Percentiles rank a stretch among this genome's conserved stretches.
Evolutionary conservation across 2,329 filamentous ascomycete species (phyloP).

Genomic region (Neonectria magnoliae): DNA sequence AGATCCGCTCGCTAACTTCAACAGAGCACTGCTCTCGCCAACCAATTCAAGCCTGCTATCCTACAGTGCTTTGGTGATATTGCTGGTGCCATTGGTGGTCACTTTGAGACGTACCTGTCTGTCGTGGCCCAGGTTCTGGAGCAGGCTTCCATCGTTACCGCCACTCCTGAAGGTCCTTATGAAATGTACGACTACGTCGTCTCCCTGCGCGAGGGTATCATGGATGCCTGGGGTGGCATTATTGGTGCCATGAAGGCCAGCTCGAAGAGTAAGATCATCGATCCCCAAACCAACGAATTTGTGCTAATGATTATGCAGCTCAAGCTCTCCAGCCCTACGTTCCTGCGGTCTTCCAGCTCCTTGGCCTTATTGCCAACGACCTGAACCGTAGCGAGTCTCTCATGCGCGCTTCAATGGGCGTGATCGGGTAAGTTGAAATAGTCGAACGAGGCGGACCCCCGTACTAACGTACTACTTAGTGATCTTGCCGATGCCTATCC

Average conservation of each 20-base stretch:
- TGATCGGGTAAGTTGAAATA: conserved; percentile 79
- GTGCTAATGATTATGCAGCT: conserved; percentile 59
- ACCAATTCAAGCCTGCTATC: conserved; percentile 98
- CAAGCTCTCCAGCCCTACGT: conserved; percentile 80
- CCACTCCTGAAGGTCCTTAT: conserved; percentile 81
- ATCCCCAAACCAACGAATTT: not conserved
- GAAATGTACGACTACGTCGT: conserved; percentile 98
- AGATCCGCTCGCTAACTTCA: conserved; percentile 25
- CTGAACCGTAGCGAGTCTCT: conserved; percentile 90
- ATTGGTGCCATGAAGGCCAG: conserved; percentile 92
- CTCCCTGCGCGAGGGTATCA: conserved; percentile 94
- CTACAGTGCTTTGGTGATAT: conserved; percentile 98
- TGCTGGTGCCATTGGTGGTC: conserved; percentile 88
- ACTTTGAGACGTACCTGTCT: conserved; percentile 91
- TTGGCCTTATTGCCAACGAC: conserved; percentile 83
- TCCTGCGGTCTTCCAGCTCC: conserved; percentile 85
- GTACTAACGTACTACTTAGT: conserved; percentile 57
- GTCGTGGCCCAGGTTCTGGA: conserved; percentile 95
- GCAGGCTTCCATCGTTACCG: conserved; percentile 86
- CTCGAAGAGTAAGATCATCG: conserved; percentile 71
- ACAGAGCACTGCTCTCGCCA: conserved; percentile 84
- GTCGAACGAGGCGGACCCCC: not conserved
- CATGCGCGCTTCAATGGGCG: conserved; percentile 94
- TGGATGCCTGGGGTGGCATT: conserved; percentile 98
- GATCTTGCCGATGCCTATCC: conserved; percentile 95